Conservation (phyloP, 192 early-diverging fungal species). For the Backusella sp. region DNA sequence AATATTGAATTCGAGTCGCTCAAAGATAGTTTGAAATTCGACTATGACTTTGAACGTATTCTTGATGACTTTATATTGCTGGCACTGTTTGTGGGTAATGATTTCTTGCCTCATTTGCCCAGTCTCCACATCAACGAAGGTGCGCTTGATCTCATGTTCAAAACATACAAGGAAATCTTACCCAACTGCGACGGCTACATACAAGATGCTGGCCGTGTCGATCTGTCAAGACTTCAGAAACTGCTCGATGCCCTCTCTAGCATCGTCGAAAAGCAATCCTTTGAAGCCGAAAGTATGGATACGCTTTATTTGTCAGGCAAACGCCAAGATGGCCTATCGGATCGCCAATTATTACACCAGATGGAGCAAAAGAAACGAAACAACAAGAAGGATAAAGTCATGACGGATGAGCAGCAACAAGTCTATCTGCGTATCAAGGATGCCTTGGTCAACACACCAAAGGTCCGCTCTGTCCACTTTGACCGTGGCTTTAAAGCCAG, state of each 20-base stretch:
- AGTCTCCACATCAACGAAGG: slow-evolving; percentile 94
- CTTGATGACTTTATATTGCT: slow-evolving; percentile 97
- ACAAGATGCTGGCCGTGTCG: slow-evolving; percentile 76
- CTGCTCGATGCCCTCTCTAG: slow-evolving; percentile 62
- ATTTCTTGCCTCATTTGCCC: slow-evolving; percentile 94
- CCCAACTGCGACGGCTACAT: slow-evolving; percentile 83
- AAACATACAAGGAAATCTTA: slow-evolving; percentile 62
- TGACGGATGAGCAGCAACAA: not conserved
- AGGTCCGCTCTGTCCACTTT: slow-evolving; percentile 44
- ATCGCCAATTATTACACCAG: slow-evolving; percentile 19
- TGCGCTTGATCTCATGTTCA: slow-evolving; percentile 70
- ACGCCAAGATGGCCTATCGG: slow-evolving; percentile 36
- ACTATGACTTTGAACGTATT: slow-evolving; percentile 87
- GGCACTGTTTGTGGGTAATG: slow-evolving; percentile 95
- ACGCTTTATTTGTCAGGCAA: slow-evolving; percentile 48
- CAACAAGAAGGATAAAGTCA: slow-evolving; percentile 24
- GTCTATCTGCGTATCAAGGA: not conserved
- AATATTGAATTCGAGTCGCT: slow-evolving; percentile 79
- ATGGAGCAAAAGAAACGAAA: slow-evolving; percentile 29
- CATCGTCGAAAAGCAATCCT: slow-evolving; percentile 48
- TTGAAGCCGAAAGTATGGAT: slow-evolving; percentile 47
- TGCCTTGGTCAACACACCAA: not conserved
- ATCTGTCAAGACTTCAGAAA: slow-evolving; percentile 55
- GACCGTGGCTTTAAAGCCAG: slow-evolving; percentile 37
- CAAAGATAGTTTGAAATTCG: slow-evolving; percentile 52